phyloP scores from a whole-genome alignment of 371 early-diverging fungal species.

The Mortierella sp. region DNA sequence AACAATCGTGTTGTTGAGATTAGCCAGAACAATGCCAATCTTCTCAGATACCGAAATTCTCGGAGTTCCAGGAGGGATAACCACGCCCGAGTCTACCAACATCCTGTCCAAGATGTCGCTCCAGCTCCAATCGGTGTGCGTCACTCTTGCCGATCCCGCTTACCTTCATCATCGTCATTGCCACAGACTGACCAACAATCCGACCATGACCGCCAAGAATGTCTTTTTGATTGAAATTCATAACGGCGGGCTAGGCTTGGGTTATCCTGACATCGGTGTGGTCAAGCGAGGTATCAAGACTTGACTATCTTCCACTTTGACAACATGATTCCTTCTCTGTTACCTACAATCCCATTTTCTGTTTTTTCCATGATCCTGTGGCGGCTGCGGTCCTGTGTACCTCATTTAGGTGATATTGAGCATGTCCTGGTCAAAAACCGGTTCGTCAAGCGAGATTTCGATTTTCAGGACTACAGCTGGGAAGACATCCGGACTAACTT shows the following conservation, averaged over 20 bases:
- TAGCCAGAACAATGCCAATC: background rate
- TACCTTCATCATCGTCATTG: too few relatives aligned
- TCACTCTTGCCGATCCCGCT: background rate
- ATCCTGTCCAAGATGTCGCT: background rate
- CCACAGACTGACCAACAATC: background rate
- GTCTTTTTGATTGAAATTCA: background rate
- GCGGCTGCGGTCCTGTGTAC: background rate
- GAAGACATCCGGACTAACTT: background rate
- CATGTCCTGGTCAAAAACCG: background rate
- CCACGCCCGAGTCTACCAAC: background rate
- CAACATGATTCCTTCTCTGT: background rate
- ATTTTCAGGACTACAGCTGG: background rate
- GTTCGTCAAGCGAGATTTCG: background rate
- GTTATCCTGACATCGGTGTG: background rate
- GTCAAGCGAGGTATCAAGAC: background rate
- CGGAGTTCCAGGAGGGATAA: background rate
- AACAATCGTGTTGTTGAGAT: background rate
- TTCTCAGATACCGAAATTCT: background rate
- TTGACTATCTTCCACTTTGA: background rate
- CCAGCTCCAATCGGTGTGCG: constrained; percentile 3
- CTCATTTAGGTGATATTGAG: background rate
- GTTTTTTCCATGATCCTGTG: background rate
- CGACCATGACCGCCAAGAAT: background rate
- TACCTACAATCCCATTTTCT: too few relatives aligned
- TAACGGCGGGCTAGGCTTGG: background rate